Base-by-base conservation (phyloP, 2,329 filamentous ascomycete species). In the Beauveria caledonica region DNA sequence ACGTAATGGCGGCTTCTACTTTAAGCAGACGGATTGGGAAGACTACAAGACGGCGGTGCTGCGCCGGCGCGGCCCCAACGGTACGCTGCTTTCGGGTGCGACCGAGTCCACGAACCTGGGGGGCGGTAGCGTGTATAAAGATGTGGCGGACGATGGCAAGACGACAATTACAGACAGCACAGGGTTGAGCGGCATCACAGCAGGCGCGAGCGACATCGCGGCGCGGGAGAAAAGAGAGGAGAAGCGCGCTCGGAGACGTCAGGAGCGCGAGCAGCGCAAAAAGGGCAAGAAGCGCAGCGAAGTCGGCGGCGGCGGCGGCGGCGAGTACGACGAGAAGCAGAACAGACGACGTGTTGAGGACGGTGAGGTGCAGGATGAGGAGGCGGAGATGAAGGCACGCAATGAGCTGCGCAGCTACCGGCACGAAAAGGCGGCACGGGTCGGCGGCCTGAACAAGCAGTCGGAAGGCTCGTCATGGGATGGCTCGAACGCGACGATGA, bases 11-110 rank as follows among this genome's bases (percentile, higher is more conserved):
- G 94, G 94, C 15, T 97, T 97, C 77, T 78, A 89, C 64, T 97
- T 92, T 80, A 82, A 83, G 51, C 78, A 95, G 64, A 80, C 85
- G 40, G 94, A 99, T 74, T 99, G 94, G 93, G 93, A 97, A 6
- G 94, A 99, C 70, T 99, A 99, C 84, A 97, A 97, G 73, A 88
- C 89, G 1, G 97, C 93, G 0, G 94, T 99, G 2, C 76, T 99
- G 50, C 84, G 94, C 46, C 88, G 92, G 58, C 92, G 88, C 69
- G 92, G 92, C 0, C 91, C 92, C 5, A 92, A 97, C 74, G 93
- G 93, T 45, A 92, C 88, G 49, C 86, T 93, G 1, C 79, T 97
- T 5, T 89, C 86, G 60, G 90, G 90, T 59, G 92, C 89, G 0
- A 96, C 92, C 1, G 85, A 86, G 68, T 87, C 85, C 67, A 97